A percentile compares a stretch with the other conserved stretches of the same genome.
Evolutionary conservation across 108 stramenopile genomes (phyloP).

Genomic region (Fragilariopsis cylindrus): DNA sequence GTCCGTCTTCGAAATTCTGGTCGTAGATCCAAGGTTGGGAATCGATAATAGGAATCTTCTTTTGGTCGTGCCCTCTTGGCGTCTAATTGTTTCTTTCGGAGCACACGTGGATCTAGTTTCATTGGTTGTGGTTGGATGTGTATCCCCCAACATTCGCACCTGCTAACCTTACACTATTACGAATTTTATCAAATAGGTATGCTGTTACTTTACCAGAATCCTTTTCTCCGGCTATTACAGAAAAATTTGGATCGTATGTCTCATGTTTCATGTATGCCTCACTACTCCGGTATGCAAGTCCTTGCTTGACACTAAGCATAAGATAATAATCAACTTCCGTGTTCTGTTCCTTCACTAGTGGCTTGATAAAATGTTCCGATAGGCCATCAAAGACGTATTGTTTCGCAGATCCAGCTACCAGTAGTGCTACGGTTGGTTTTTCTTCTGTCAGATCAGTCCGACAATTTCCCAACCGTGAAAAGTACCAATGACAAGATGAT

Average conservation of each 20-base stretch:
- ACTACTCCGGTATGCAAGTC: conserved; percentile 6
- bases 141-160: conserved; percentile 20
- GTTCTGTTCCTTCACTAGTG: conserved; percentile 10
- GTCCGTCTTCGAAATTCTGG: conserved; percentile 15
- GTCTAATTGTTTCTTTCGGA: conserved; percentile 11
- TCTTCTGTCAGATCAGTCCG: conserved; percentile 18
- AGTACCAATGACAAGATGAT: conserved; percentile 17
- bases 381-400: conserved; percentile 1
- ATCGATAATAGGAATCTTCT: conserved; percentile 19
- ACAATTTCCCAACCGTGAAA: conserved; percentile 17
- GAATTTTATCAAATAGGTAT: conserved; percentile 9
- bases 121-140: conserved; percentile 18
- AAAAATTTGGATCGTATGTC: conserved; percentile 11
- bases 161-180: neutral
- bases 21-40: conserved; percentile 18
- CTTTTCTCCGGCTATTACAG: neutral
- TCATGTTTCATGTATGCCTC: conserved; percentile 2
- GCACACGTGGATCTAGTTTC: conserved; percentile 5
- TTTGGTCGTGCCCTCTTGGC: conserved; percentile 9
- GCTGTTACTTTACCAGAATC: conserved; percentile 4
- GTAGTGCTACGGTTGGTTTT: conserved; percentile 8
- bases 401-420: conserved; percentile 13
- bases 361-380: conserved; percentile 9
- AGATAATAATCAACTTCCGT: conserved; percentile 16
- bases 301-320: conserved; percentile 21